phyloP scores from a whole-genome alignment of 129 eudicot genomes.

The Chrysanthemum seticuspe region DNA sequence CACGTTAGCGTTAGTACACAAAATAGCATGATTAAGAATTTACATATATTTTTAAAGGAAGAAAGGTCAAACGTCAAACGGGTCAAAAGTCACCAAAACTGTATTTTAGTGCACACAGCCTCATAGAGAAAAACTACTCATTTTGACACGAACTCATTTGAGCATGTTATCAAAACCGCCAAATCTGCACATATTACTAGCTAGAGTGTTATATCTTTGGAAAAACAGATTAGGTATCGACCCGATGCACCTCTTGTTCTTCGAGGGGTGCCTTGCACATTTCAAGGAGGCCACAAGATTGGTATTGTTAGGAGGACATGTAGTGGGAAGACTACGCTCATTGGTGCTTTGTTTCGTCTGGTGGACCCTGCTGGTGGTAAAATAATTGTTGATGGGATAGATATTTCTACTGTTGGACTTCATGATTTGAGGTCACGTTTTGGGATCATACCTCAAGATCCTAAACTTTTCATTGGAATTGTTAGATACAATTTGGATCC shows the following conservation, averaged over 20 bases:
- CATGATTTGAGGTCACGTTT: slow-evolving; percentile 65
- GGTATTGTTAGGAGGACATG: slow-evolving; percentile 78
- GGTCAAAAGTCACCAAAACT: background rate
- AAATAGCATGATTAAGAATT: too few relatives aligned
- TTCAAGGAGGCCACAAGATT: slow-evolving; percentile 67
- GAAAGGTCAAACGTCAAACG: too few relatives aligned
- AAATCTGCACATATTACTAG: too few relatives aligned
- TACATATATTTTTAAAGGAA: too few relatives aligned
- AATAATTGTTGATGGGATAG: slow-evolving; percentile 53
- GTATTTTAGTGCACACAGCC: background rate
- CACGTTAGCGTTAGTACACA: too few relatives aligned
- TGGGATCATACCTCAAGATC: slow-evolving; percentile 72
- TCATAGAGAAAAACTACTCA: too few relatives aligned
- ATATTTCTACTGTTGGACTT: slow-evolving; percentile 57
- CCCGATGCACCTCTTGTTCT: slow-evolving; percentile 62
- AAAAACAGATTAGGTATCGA: slow-evolving; percentile 55
- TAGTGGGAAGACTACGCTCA: slow-evolving; percentile 68
- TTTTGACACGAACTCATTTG: background rate
- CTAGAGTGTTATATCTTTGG: background rate
- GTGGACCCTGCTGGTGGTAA: slow-evolving; percentile 63
- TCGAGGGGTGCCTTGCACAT: slow-evolving; percentile 47
- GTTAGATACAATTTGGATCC: slow-evolving; percentile 72
- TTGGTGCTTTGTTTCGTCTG: slow-evolving; percentile 56
- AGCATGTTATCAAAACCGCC: too few relatives aligned
- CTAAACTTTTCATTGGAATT: slow-evolving; percentile 65